These are phyloP conservation scores for peach (Prunus persica) DNA, from an alignment of 306 rosid species.

Conservation along the genomic window DNA sequence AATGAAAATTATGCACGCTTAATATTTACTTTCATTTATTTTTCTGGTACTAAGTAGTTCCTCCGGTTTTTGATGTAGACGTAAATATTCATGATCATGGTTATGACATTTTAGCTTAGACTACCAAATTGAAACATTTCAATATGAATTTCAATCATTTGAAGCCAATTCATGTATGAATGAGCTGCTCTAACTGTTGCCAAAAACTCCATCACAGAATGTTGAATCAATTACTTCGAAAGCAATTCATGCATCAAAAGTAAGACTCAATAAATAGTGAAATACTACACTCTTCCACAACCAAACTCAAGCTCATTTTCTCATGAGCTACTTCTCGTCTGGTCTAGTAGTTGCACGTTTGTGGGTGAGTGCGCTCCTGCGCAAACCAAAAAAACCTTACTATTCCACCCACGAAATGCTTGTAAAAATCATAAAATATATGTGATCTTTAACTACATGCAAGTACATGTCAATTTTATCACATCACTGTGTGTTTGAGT, in stretches of 20 bases:
- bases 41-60: no score
- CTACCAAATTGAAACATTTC: no score
- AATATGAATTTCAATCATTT: no score
- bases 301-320: not conserved
- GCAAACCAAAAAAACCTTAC: not conserved
- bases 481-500: not conserved
- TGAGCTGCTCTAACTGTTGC: not conserved
- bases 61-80: no score
- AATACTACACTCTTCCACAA: not conserved
- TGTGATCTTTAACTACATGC: not conserved
- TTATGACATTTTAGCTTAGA: no score
- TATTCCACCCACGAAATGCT: conserved; percentile 4
- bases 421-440: not conserved
- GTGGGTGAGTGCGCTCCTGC: not conserved
- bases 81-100: no score
- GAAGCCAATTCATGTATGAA: no score
- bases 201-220: not conserved
- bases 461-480: conserved; percentile 12
- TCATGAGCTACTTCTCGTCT: not conserved
- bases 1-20: no score
- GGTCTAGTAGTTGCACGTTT: not conserved
- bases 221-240: not conserved
- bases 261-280: not conserved
- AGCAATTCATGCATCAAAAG: not conserved
- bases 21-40: no score